Conservation (phyloP, 108 stramenopile genomes). For the Asterionellopsis glacialis region DNA sequence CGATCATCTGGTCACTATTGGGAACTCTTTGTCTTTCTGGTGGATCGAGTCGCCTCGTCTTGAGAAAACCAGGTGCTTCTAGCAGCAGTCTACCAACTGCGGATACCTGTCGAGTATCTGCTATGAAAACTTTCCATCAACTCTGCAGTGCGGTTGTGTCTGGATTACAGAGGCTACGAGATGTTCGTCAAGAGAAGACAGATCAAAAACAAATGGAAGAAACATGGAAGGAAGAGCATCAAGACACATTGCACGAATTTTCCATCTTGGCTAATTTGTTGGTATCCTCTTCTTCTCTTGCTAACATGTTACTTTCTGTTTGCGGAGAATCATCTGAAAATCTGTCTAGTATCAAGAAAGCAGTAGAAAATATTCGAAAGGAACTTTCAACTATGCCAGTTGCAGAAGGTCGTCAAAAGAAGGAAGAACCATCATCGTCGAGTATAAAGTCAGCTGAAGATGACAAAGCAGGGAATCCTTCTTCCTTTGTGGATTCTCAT, state of each 20-base stretch:
- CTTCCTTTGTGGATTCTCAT: neutral
- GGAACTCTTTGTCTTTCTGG: conserved; percentile 1
- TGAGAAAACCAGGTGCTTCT: neutral
- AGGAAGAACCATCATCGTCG: neutral
- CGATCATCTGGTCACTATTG: conserved; percentile 1
- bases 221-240: neutral
- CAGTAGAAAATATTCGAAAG: neutral
- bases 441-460: conserved; percentile 5
- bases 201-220: neutral
- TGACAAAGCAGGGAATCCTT: conserved; percentile 9
- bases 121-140: neutral
- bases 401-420: neutral
- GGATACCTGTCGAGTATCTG: neutral
- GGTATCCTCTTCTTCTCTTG: conserved; percentile 3
- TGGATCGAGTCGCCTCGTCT: neutral
- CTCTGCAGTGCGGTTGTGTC: neutral
- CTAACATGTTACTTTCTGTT: neutral
- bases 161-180: neutral
- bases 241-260: neutral
- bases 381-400: neutral
- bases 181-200: neutral
- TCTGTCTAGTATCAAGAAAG: neutral
- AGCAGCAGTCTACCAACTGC: neutral
- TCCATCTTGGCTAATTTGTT: conserved; percentile 1
- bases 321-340: neutral